phyloP scores from a whole-genome alignment of 1,284 basidiomycete genomes.

The Mrakiaceae sp. region DNA sequence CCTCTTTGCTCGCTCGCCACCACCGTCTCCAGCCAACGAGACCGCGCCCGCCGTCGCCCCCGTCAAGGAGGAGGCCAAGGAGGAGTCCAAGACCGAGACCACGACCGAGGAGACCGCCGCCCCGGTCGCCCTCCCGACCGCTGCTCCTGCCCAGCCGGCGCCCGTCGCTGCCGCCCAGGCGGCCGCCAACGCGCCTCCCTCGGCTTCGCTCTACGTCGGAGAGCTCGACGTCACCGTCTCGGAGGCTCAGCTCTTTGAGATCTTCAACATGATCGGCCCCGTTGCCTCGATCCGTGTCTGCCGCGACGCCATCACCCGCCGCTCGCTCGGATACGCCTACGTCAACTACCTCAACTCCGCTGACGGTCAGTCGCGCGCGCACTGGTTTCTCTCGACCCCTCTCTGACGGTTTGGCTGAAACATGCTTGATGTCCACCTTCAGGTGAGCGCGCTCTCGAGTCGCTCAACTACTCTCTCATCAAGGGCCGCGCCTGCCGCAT shows the following conservation, averaged over 20 bases:
- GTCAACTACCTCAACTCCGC: slow-evolving; percentile 95
- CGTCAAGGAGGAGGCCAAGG: neutral
- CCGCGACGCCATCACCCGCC: slow-evolving; percentile 98
- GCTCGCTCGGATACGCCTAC: slow-evolving; percentile 98
- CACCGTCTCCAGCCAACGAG: neutral
- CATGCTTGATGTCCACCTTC: neutral
- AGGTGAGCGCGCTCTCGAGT: slow-evolving; percentile 97
- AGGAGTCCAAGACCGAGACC: neutral
- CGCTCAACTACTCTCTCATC: slow-evolving; percentile 98
- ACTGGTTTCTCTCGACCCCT: slow-evolving; percentile 98
- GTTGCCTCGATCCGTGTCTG: slow-evolving; percentile 99
- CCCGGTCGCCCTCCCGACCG: slow-evolving; percentile 27
- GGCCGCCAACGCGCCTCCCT: slow-evolving; percentile 53
- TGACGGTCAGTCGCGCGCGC: slow-evolving; percentile 82
- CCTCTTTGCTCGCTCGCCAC: neutral
- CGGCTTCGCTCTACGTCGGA: slow-evolving; percentile 95
- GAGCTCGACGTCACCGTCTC: slow-evolving; percentile 97
- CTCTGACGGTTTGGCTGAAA: slow-evolving; percentile 44
- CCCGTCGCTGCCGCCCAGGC: slow-evolving; percentile 43
- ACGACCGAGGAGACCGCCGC: slow-evolving; percentile 7
- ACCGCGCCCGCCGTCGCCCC: neutral
- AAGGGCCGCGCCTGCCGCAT: slow-evolving; percentile 98
- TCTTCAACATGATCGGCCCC: slow-evolving; percentile 99
- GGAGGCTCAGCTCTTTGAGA: slow-evolving; percentile 99
- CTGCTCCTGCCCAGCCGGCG: slow-evolving; percentile 49